Base-by-base conservation (phyloP, 148 eudicot species). In the Spergularia marina region DNA sequence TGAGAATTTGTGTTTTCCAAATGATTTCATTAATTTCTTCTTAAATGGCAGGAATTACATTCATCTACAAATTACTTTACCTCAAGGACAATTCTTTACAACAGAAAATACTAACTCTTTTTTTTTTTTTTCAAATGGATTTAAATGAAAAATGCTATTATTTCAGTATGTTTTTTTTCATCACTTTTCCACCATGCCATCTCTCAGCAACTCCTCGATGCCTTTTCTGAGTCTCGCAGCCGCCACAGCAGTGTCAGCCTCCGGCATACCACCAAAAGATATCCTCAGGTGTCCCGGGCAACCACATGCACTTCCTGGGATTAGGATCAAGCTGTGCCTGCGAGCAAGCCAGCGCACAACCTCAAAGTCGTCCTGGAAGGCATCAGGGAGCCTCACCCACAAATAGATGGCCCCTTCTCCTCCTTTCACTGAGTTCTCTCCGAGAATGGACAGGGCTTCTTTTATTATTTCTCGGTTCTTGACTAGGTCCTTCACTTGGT, bases 381-480 rank as follows among this genome's bases (percentile, higher is more conserved):
- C 44, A 9, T 85, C 87, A 0, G 99, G 99, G 41, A 95, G 97
- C 84, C 84, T 90, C 15, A 90, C 99, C 97, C 99, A 95, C 14
- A 92, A 83, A 75, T 92, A 95, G 18, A 95, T 95, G 6, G 99
- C 98, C 6, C 98, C 98, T 88, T 95, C 99, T 79, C 99, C 98
- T 36, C 99, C 99, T 84, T 85, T 88, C 58, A 96, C 91, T 0
- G 92, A 78, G 53, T 80, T 89, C 18, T 88, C 68, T 1, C 97
- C 99, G 47, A 95, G 76, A 12, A 93, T 86, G 30, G 94, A 85
- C n/a, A 95, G 84, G 0, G 97, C 96, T 25, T 91, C 89, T 59
- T 67, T 68, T 23, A 95, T 76, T 47, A 92, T 68, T 10, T 81
- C 89, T 40, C 94, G 64, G 78, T 95, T 95, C 72, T 83, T 88